phyloP scores from a whole-genome alignment of 2,329 filamentous ascomycete genomes.

The Aspergillus puulaauensis region DNA sequence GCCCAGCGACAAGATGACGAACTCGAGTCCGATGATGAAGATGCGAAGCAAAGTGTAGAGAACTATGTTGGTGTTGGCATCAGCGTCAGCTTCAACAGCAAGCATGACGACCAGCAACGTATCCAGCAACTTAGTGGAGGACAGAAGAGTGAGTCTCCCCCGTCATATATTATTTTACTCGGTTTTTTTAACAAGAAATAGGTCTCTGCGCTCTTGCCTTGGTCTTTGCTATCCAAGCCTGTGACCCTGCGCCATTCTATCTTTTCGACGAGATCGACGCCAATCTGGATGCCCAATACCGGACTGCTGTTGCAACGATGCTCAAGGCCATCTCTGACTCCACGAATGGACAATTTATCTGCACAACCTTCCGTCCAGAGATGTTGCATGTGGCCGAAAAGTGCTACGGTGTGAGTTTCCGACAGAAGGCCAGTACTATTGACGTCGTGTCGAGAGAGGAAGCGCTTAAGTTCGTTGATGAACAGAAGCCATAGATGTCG shows the following conservation, averaged over 20 bases:
- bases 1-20: slow-evolving; percentile 64
- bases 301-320: slow-evolving; percentile 89
- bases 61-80: slow-evolving; percentile 97
- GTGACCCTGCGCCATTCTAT: slow-evolving; percentile 96
- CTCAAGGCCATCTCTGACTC: slow-evolving; percentile 70
- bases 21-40: slow-evolving; percentile 64
- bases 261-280: slow-evolving; percentile 99
- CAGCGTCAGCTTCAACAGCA: slow-evolving; percentile 97
- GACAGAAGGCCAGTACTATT: slow-evolving; percentile 91
- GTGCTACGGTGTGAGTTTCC: slow-evolving; percentile 91
- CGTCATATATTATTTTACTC: background rate
- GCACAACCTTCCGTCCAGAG: slow-evolving; percentile 96
- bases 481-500: slow-evolving; percentile 56
- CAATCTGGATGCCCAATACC: slow-evolving; percentile 96
- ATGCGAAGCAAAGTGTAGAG: slow-evolving; percentile 67
- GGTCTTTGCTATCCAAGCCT: slow-evolving; percentile 98
- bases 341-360: slow-evolving; percentile 80
- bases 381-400: slow-evolving; percentile 95
- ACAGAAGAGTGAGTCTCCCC: slow-evolving; percentile 76
- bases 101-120: slow-evolving; percentile 95
- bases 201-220: slow-evolving; percentile 94
- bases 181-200: slow-evolving; percentile 35
- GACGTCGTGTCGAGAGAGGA: slow-evolving; percentile 85
- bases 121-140: slow-evolving; percentile 97
- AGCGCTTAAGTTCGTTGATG: slow-evolving; percentile 91